Base-by-base conservation (phyloP, 1,284 basidiomycete species). In the Cryptococcus wingfieldii region DNA sequence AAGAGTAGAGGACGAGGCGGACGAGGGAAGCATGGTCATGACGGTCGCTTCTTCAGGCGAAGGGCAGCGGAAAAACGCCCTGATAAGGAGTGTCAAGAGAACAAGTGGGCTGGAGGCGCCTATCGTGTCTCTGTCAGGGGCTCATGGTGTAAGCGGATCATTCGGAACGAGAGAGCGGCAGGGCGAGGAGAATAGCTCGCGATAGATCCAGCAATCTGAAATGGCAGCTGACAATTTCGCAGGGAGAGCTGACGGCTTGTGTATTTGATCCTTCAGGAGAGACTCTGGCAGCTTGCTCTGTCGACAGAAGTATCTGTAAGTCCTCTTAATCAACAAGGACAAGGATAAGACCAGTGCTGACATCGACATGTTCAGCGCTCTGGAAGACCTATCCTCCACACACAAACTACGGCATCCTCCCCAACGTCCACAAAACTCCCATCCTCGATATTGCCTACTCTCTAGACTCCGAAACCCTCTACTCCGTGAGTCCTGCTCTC, bases 311-410 rank as follows among this genome's bases (percentile, higher is more conserved):
- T 51, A 75, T 78, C 56, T 78, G 76, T 78, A 51, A 58, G 74
- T 69, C 12, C 2, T 43, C 16, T 19, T 38, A n/a, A n/a, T 18
- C 7, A 10, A 14, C 18, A 6, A 10, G 3, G 38, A 14, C 18
- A 6, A 10, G 3, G 38, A 34, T 8, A 34, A 6, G 45, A 12
- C 19, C 27, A n/a, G n/a, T 39, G 31, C 13, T 52, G n/a, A 46
- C 10, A 44, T 7, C 13, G 23, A 23, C 23, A 23, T 25, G 12
- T 19, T 12, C 56, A 78, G 75, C 77, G 10, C 61, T 78, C 23
- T 78, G 77, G 77, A 71, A 71, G 56, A 77, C 77, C 1, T 78
- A 77, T 54, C 75, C 76, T 14, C 76, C 76, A 18, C 76, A 78
- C 55, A 73, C 73, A 44, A 78, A 78, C 65, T 76, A 73, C 48